Base-by-base conservation (phyloP, 805 yeast species). In the Candida silvatica region DNA sequence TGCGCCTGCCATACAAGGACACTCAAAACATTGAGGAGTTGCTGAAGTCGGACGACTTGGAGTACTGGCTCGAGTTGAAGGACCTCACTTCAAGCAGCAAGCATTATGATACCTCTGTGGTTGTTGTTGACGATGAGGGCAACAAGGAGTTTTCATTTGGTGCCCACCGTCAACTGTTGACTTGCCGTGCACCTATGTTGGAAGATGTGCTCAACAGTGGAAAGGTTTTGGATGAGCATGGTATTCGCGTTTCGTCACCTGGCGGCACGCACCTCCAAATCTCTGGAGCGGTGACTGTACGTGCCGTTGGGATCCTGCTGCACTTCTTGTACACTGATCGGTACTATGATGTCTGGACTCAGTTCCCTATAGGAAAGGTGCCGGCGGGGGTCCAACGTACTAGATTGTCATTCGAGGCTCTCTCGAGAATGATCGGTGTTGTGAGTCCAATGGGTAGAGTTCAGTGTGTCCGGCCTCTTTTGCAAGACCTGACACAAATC, bases 321-420 rank as follows among this genome's bases (percentile, higher is more conserved):
- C 71, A 72, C 46, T 64, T 62, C 36, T 36, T 74, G 1, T 78
- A 77, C 46, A 69, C 78, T 0, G 74, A 73, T 35, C 46, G 48
- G 12, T 49, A 58, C 4, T 28, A 69, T 4, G 64, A 59, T 28
- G 51, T 72, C 7, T 74, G 80, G 80, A 65, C 60, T 12, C 47
- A 50, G n/a, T 57, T 43, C 27, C 52, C 56, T 0, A 27, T 47
- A 3, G 41, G 50, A 2, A 49, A 51, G 14, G 49, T 54, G 17
- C 66, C 66, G 2, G 37, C 37, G 1, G 56, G 51, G 8, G 43
- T 61, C 5, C 56, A 54, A 27, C 41, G 48, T 3, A 42, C 61
- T 5, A 59, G 54, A 34, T 34, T 40, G 4, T 49, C 56, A 25
- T 62, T 59, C 37, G 53, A 52, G 26, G 37, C 6, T 36, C 56